Conservation (phyloP, 257 asterid genomes). For the Sherardia arvensis region DNA sequence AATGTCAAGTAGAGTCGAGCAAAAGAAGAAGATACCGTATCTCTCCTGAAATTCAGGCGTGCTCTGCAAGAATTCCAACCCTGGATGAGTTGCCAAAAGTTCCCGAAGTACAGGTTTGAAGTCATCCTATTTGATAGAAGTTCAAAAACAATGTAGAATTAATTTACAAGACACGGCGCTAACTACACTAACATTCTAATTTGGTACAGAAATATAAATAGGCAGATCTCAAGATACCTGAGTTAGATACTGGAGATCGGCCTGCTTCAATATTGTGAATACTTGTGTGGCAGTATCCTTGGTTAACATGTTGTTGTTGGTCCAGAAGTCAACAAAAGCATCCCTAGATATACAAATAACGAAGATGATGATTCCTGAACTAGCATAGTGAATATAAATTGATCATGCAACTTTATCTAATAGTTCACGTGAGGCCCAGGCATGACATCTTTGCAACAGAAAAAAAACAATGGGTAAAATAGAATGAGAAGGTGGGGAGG, state of each 20-base stretch:
- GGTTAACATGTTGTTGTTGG: constrained; percentile 75
- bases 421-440: neutral
- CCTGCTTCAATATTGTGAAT: constrained; percentile 75
- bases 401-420: neutral
- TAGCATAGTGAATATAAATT: neutral
- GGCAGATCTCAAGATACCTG: constrained; percentile 50
- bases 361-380: constrained; percentile 7
- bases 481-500: neutral
- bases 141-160: neutral
- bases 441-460: no score
- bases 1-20: constrained; percentile 5
- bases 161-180: neutral
- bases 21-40: constrained; percentile 54
- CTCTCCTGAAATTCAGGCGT: constrained; percentile 99
- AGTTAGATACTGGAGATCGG: constrained; percentile 55
- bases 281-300: constrained; percentile 78
- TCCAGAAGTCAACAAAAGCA: constrained; percentile 89
- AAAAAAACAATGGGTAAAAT: neutral
- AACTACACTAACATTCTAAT: neutral
- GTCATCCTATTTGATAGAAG: constrained; percentile 49
- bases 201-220: neutral
- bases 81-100: constrained; percentile 95
- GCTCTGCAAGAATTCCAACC: constrained; percentile 92
- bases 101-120: constrained; percentile 93
- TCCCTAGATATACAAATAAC: constrained; percentile 44